A percentile compares a stretch with the other conserved stretches of the same genome.
Evolutionary conservation across 208 protist genomes (phyloP).

Genomic region (Trypanosoma brucei): DNA sequence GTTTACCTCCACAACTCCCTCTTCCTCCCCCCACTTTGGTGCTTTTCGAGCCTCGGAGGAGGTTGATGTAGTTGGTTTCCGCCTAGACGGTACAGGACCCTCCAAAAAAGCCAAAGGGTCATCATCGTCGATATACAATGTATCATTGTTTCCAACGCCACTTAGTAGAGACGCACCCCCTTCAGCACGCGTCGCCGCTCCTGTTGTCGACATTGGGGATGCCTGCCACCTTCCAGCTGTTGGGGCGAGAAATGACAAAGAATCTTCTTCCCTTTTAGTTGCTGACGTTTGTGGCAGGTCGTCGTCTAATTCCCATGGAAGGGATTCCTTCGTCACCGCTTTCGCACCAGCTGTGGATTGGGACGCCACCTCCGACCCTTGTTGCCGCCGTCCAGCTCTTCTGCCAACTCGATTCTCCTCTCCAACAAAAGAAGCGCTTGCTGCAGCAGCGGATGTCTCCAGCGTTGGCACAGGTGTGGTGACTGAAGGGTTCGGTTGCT

Average conservation of each 20-base stretch:
- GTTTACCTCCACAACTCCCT: background rate
- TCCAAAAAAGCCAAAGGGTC: slow-evolving; percentile 29
- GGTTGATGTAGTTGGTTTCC: background rate
- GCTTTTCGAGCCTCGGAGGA: background rate
- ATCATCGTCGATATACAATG: slow-evolving; percentile 1
- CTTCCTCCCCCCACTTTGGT: background rate
- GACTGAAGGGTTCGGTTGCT: slow-evolving; percentile 1
- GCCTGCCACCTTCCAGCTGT: background rate
- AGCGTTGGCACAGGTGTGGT: background rate
- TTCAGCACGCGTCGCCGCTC: background rate
- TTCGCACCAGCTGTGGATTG: background rate
- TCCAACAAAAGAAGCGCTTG: background rate
- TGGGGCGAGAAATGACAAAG: background rate
- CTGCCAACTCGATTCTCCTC: background rate
- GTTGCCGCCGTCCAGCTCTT: background rate
- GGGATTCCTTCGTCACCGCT: slow-evolving; percentile 1
- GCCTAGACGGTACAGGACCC: background rate
- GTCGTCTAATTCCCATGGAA: slow-evolving; percentile 21
- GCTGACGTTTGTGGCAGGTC: background rate
- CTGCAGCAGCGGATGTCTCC: background rate
- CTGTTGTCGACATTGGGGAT: background rate
- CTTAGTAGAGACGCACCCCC: background rate
- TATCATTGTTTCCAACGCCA: slow-evolving; percentile 2
- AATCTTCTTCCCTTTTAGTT: background rate
- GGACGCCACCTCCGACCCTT: background rate